Evolutionary conservation across 2,329 filamentous ascomycete genomes (phyloP).

Genomic region (Ascochyta lentis): DNA sequence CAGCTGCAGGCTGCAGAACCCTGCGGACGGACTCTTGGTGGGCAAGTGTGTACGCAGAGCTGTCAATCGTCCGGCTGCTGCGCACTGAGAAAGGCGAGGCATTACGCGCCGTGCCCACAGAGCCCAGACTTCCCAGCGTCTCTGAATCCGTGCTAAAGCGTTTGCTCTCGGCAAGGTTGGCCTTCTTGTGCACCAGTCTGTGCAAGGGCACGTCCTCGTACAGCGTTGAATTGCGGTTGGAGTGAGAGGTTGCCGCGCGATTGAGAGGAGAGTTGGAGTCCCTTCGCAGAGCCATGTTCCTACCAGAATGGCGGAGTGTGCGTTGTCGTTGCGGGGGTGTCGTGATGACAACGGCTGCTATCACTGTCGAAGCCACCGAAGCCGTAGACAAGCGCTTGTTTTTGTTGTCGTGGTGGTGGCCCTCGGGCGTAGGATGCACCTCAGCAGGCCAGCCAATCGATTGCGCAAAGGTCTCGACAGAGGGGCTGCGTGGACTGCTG

Average conservation of each 20-base stretch:
- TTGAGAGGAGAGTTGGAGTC: slow-evolving; percentile 42
- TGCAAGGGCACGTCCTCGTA: slow-evolving; percentile 55
- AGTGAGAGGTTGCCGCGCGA: slow-evolving; percentile 53
- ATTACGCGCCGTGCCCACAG: slow-evolving; percentile 27
- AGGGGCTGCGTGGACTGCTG: slow-evolving; percentile 44
- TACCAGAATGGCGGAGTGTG: slow-evolving; percentile 61
- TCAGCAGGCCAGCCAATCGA: slow-evolving; percentile 59
- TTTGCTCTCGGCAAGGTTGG: slow-evolving; percentile 55
- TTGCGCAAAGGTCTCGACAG: slow-evolving; percentile 57
- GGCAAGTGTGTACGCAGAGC: slow-evolving; percentile 36
- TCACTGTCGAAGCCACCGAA: slow-evolving; percentile 62
- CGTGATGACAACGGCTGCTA: slow-evolving; percentile 62
- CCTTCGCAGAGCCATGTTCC: slow-evolving; percentile 59
- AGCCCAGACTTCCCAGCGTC: slow-evolving; percentile 19
- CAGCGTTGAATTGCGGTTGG: slow-evolving; percentile 54
- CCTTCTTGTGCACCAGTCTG: slow-evolving; percentile 59
- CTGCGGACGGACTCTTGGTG: slow-evolving; percentile 42
- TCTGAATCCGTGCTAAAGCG: slow-evolving; percentile 41
- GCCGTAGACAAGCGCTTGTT: slow-evolving; percentile 57
- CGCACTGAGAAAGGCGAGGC: slow-evolving; percentile 40
- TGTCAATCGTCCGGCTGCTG: slow-evolving; percentile 35
- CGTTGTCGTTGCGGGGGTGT: slow-evolving; percentile 54
- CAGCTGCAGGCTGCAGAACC: slow-evolving; percentile 44
- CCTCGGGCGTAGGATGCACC: slow-evolving; percentile 33
- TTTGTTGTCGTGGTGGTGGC: slow-evolving; percentile 38